Percentiles rank a stretch among this genome's conserved stretches.
Evolutionary conservation across 1,139 yeast species (phyloP).

Genomic region (Scheffersomyces quercinus): DNA sequence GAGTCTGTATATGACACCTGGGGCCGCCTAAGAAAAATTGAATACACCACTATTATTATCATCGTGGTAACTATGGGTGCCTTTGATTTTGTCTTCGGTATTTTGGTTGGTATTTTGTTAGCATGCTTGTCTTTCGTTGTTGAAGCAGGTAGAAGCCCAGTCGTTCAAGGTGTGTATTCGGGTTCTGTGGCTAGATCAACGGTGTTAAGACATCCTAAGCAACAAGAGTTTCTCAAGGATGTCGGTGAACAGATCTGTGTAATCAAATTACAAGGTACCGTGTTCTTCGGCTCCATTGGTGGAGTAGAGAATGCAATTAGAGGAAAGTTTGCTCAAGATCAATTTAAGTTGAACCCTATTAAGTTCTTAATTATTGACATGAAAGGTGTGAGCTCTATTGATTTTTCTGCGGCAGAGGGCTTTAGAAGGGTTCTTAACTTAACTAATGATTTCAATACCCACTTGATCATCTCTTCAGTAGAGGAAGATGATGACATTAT

Average conservation of each 20-base stretch:
- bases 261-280: slow-evolving; percentile 79
- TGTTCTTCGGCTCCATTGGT: slow-evolving; percentile 94
- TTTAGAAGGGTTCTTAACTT: slow-evolving; percentile 83
- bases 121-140: slow-evolving; percentile 93
- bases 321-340: slow-evolving; percentile 60
- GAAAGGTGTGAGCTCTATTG: slow-evolving; percentile 79
- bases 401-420: slow-evolving; percentile 96
- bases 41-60: slow-evolving; percentile 77
- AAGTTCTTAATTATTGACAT: slow-evolving; percentile 83
- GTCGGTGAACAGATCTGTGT: slow-evolving; percentile 92
- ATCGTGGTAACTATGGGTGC: slow-evolving; percentile 94
- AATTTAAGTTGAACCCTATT: slow-evolving; percentile 56
- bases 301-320: slow-evolving; percentile 81
- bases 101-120: slow-evolving; percentile 81
- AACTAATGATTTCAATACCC: slow-evolving; percentile 67
- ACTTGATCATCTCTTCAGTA: slow-evolving; percentile 77
- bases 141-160: slow-evolving; percentile 84
- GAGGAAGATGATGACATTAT: slow-evolving; percentile 60
- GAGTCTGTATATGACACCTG: slow-evolving; percentile 86
- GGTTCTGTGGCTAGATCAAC: slow-evolving; percentile 92
- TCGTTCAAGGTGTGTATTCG: slow-evolving; percentile 78
- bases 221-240: slow-evolving; percentile 77
- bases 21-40: slow-evolving; percentile 73
- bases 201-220: slow-evolving; percentile 87
- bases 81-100: slow-evolving; percentile 92